Percentiles rank a stretch among this genome's conserved stretches.
Conservation (phyloP, 305 asterid genomes). For the Solanum aculeatissimum region DNA sequence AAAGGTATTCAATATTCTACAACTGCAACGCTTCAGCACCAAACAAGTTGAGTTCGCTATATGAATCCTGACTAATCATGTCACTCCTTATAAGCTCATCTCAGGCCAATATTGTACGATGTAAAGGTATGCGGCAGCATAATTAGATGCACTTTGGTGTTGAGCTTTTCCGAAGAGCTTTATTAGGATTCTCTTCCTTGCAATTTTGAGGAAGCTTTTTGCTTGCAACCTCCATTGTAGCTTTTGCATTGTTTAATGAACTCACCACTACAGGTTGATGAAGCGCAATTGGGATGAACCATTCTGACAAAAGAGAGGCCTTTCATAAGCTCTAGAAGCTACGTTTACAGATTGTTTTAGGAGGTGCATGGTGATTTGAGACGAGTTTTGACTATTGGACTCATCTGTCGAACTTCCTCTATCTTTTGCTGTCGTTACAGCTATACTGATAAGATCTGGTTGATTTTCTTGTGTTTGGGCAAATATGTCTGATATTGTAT, state of each 20-base stretch:
- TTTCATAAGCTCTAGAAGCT: not conserved
- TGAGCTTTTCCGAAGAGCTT: not conserved
- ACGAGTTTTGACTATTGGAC: not conserved
- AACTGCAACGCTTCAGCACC: not conserved
- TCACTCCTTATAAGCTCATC: not conserved
- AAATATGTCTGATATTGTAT: not conserved
- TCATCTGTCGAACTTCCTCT: not conserved
- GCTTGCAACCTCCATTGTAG: not conserved
- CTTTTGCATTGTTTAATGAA: not conserved
- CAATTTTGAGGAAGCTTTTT: not conserved
- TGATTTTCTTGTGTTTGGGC: not conserved
- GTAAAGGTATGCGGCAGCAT: not conserved
- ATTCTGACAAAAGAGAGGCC: not conserved
- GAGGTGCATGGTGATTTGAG: not conserved
- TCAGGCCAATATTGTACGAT: not conserved
- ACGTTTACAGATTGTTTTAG: not conserved
- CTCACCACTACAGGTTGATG: not conserved
- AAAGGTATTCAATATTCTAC: not conserved
- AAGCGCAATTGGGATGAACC: not conserved
- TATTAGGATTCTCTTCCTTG: not conserved
- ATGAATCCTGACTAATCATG: not conserved
- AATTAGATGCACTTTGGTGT: not conserved
- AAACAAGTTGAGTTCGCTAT: not conserved
- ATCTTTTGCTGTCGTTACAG: not conserved
- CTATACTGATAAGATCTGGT: not conserved